A percentile compares a stretch with the other conserved stretches of the same genome.
These are phyloP conservation scores for Trypanosoma cruzi DNA, from an alignment of 208 protist genomes.

Conservation along the genomic window DNA sequence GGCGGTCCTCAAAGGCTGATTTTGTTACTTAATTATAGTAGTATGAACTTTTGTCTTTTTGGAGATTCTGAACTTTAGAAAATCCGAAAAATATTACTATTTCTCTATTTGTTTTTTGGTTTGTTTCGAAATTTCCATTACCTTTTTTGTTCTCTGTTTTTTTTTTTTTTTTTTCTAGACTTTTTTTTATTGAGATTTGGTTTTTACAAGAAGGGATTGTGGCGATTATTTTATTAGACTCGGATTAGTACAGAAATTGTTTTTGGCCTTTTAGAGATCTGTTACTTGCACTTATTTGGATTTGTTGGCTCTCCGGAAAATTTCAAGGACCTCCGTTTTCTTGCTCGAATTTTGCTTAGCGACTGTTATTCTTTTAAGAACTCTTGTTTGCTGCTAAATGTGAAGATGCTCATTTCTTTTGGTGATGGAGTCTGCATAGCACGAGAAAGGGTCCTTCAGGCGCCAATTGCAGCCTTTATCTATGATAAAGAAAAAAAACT, in stretches of 20 bases:
- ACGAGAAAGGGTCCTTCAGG: not conserved
- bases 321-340: not conserved
- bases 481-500: too few relatives aligned
- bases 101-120: conserved; percentile 9
- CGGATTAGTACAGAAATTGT: conserved; percentile 1
- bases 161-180: too few relatives aligned
- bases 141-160: conserved; percentile 13
- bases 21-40: not conserved
- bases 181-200: too few relatives aligned
- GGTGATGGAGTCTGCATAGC: not conserved
- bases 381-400: not conserved
- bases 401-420: not conserved
- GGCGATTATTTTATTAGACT: not conserved
- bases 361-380: not conserved
- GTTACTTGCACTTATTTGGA: not conserved
- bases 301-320: not conserved
- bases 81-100: not conserved
- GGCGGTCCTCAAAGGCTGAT: not conserved
- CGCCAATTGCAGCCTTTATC: too few relatives aligned
- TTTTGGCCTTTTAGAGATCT: not conserved
- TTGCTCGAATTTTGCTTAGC: not conserved
- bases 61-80: not conserved
- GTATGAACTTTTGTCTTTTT: not conserved
- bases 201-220: too few relatives aligned
- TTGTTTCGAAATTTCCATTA: conserved; percentile 9